These are phyloP conservation scores for Fusarium sp. DNA, from an alignment of 2,329 filamentous ascomycete species.

Conservation along the genomic window DNA sequence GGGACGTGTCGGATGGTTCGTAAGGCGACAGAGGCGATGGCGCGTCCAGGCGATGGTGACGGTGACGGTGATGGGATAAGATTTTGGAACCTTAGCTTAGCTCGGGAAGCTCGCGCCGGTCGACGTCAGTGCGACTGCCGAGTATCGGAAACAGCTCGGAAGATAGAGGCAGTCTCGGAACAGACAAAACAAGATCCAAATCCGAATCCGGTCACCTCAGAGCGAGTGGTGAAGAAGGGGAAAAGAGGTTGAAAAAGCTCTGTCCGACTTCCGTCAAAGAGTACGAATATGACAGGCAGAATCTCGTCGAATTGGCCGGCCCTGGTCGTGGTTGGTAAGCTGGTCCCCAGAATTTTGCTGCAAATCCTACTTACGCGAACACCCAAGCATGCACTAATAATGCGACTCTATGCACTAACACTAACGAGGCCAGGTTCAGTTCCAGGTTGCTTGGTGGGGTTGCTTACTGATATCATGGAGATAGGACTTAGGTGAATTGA, in stretches of 20 bases:
- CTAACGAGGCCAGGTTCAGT: background rate
- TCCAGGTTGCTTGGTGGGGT: conserved; percentile 20
- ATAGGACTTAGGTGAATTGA: conserved; percentile 6
- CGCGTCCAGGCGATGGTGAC: conserved; percentile 17
- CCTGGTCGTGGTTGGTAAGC: conserved; percentile 38
- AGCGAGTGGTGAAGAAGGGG: conserved; percentile 2
- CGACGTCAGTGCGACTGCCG: conserved; percentile 29
- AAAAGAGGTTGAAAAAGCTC: background rate
- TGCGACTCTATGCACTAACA: conserved; percentile 2
- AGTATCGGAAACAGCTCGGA: conserved; percentile 14
- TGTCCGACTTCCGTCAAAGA: conserved; percentile 29
- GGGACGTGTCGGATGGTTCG: conserved; percentile 6
- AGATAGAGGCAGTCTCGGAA: conserved; percentile 12
- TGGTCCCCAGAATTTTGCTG: conserved; percentile 24
- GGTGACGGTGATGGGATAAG: conserved; percentile 9
- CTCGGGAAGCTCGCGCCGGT: conserved; percentile 30
- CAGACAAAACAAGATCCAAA: background rate
- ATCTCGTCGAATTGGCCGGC: conserved; percentile 29
- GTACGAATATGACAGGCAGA: conserved; percentile 25
- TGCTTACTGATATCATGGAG: conserved; percentile 2
- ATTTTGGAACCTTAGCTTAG: conserved; percentile 19
- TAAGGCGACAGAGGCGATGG: conserved; percentile 16
- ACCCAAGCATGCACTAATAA: conserved; percentile 21
- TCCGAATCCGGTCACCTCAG: conserved; percentile 19
- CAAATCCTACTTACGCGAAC: conserved; percentile 24